Conservation (phyloP, 495 filamentous ascomycete genomes). For the Penicillium lividum region DNA sequence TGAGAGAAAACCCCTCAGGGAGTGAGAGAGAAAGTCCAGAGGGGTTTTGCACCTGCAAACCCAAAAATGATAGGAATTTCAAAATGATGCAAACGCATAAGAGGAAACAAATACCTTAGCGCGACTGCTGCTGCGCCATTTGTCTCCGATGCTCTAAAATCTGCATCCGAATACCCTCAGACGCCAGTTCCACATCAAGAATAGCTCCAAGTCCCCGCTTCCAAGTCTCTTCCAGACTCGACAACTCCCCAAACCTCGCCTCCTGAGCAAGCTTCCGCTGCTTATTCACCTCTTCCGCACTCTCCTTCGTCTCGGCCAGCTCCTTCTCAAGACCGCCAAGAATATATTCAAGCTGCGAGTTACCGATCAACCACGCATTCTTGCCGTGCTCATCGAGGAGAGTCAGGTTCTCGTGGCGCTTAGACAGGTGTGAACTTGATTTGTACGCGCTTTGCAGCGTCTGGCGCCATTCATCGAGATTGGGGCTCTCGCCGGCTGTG, state of each 20-base stretch:
- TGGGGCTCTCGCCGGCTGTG: slow-evolving; percentile 31
- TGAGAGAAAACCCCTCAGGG: background rate
- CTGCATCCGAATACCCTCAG: slow-evolving; percentile 66
- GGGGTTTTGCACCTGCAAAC: background rate
- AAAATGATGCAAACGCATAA: background rate
- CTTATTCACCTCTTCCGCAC: slow-evolving; percentile 70
- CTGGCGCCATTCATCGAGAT: slow-evolving; percentile 41
- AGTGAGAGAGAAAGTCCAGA: background rate
- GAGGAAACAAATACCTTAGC: slow-evolving; percentile 17
- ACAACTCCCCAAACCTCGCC: slow-evolving; percentile 64
- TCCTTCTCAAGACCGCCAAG: slow-evolving; percentile 75
- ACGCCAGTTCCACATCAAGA: slow-evolving; percentile 74
- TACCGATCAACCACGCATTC: slow-evolving; percentile 88
- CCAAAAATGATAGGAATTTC: background rate
- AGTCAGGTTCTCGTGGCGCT: slow-evolving; percentile 66
- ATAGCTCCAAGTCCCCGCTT: slow-evolving; percentile 66
- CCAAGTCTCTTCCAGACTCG: slow-evolving; percentile 71
- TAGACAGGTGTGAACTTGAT: slow-evolving; percentile 63
- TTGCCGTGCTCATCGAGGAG: slow-evolving; percentile 79
- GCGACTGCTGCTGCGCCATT: slow-evolving; percentile 38
- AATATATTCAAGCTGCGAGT: slow-evolving; percentile 73
- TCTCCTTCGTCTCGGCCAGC: slow-evolving; percentile 62
- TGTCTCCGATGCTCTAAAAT: slow-evolving; percentile 56
- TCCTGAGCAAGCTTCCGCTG: slow-evolving; percentile 71
- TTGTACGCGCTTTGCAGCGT: slow-evolving; percentile 57